Evolutionary conservation across 179 eudicot genomes (phyloP).

Genomic region (Beta macrorhiza): DNA sequence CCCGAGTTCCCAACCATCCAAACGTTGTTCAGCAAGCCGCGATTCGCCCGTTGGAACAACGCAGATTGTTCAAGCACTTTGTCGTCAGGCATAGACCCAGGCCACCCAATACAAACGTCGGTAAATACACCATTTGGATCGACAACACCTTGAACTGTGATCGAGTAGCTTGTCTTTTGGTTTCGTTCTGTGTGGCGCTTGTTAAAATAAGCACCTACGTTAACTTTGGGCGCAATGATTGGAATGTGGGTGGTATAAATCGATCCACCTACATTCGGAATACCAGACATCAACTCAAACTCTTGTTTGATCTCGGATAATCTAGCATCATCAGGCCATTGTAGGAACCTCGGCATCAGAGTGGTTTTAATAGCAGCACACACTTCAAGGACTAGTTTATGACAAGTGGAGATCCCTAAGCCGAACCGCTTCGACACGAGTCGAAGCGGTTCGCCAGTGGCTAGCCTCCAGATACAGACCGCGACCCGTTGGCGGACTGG

Average conservation of each 20-base stretch:
- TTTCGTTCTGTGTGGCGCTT: conserved; percentile 62
- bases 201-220: conserved; percentile 49
- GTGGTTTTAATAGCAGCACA: conserved; percentile 51
- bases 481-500: conserved; percentile 83
- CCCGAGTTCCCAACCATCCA: conserved; percentile 46
- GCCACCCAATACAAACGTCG: conserved; percentile 68
- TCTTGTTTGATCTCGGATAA: conserved; percentile 27
- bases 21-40: conserved; percentile 38
- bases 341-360: conserved; percentile 48
- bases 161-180: conserved; percentile 60
- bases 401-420: conserved; percentile 68
- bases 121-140: conserved; percentile 49
- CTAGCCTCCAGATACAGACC: conserved; percentile 66
- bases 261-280: conserved; percentile 53
- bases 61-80: conserved; percentile 52
- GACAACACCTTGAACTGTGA: conserved; percentile 68
- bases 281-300: conserved; percentile 41
- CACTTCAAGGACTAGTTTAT: conserved; percentile 58
- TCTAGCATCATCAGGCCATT: conserved; percentile 51
- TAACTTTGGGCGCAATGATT: conserved; percentile 58
- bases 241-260: conserved; percentile 69
- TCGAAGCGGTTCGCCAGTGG: conserved; percentile 72
- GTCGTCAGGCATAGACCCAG: conserved; percentile 66
- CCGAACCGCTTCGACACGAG: conserved; percentile 62
- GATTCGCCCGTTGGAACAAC: conserved; percentile 37